A percentile compares a stretch with the other conserved stretches of the same genome.
Conservation (phyloP, 2,329 filamentous ascomycete species). For the Aureobasidium sp. region DNA sequence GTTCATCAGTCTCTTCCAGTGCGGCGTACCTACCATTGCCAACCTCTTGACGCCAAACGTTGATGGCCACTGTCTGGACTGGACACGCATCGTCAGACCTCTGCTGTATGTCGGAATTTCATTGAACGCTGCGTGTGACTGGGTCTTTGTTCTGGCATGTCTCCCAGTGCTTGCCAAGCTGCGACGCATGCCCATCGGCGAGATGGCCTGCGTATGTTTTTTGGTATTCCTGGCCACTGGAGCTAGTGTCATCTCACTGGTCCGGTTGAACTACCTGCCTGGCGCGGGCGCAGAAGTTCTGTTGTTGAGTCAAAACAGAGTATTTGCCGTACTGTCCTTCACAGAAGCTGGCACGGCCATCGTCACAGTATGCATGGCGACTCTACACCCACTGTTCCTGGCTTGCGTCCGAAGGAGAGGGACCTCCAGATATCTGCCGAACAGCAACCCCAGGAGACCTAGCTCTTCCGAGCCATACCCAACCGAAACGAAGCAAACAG, state of each 20-base stretch:
- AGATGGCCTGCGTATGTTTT: conserved; percentile 7
- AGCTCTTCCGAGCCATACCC: neutral
- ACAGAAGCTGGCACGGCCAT: conserved; percentile 9
- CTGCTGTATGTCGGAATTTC: conserved; percentile 1
- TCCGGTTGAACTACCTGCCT: conserved; percentile 3
- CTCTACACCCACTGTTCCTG: conserved; percentile 10
- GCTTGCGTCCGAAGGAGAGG: neutral
- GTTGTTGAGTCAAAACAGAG: neutral
- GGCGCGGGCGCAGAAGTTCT: neutral
- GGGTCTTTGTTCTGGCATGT: conserved; percentile 8
- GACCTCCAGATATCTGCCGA: neutral
- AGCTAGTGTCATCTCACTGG: conserved; percentile 10
- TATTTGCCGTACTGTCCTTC: neutral
- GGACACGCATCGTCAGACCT: neutral
- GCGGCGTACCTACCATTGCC: conserved; percentile 6
- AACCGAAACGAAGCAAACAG: neutral
- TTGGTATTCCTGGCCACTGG: conserved; percentile 9
- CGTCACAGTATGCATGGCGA: conserved; percentile 10
- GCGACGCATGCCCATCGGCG: neutral
- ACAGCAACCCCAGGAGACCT: neutral
- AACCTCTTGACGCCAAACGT: neutral
- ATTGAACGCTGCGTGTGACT: conserved; percentile 10
- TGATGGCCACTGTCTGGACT: neutral
- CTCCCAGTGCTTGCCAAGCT: conserved; percentile 7
- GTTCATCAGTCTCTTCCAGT: conserved; percentile 10